Base-by-base conservation (phyloP, 2,329 filamentous ascomycete genomes). In the Sphaerulina musiva region DNA sequence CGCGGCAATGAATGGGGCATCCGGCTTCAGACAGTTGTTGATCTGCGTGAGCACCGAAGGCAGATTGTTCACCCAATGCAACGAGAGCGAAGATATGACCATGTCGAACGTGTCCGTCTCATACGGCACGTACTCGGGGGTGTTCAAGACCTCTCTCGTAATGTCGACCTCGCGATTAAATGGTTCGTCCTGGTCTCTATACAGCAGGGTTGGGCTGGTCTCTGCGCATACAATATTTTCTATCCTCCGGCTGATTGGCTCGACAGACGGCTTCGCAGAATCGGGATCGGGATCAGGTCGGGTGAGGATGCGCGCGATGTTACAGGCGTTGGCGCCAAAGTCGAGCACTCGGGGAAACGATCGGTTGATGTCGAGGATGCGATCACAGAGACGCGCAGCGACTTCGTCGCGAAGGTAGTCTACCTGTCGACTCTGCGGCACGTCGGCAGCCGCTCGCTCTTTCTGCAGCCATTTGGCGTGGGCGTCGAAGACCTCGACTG, bases 31-130 rank as follows among this genome's bases (percentile, higher is more conserved):
- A 34, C 95, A 76, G 60, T 81, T 80, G 75, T 95, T 95, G 68
- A 96, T 86, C 68, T 95, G 89, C 1, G 84, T 78, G 2, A 98
- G 79, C 9, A 95, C 76, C 1, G 86, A 87, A 0, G 93, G 93
- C 4, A 98, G 81, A 70, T 98, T 89, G 70, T 98, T 98, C 77
- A 96, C 87, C 93, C 93, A 98, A 73, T 98, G 93, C 69, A 98
- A 77, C 54, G 87, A 91, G 55, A 95, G 75, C 53, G 87, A 95
- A 68, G 89, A 95, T 58, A 98, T 76, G 9, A 96, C 88, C 5
- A 95, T 83, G 69, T 97, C 91, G 70, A 96, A 97, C 3, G 85
- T 83, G 60, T 84, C 80, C 4, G 86, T 75, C 46, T 81, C 81
- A 69, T 85, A 96, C 0, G 89, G 89, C 0, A 96, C 74, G 2